Conservation (phyloP, 78 protist species). For the Chrysochromulina parva region DNA sequence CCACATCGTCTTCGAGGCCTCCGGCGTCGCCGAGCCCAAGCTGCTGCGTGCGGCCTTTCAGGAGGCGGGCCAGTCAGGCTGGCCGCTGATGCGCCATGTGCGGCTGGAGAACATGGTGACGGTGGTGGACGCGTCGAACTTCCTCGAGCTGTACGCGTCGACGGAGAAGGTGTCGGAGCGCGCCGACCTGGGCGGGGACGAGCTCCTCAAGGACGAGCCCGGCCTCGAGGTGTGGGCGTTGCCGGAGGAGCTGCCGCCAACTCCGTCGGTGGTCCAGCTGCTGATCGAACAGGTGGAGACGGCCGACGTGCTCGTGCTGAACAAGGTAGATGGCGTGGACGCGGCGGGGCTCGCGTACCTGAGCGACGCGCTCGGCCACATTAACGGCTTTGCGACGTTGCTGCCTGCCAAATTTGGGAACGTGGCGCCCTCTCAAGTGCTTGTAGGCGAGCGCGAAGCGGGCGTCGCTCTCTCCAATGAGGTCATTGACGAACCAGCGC, state of each 20-base stretch:
- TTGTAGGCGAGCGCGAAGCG: background rate
- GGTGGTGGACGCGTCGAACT: constrained; percentile 62
- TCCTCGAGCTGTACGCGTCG: background rate
- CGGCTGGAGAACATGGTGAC: constrained; percentile 66
- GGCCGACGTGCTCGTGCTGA: constrained; percentile 84
- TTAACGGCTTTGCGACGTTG: background rate
- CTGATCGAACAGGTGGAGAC: constrained; percentile 89
- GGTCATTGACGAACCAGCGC: too few relatives aligned
- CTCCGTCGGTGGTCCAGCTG: constrained; percentile 70
- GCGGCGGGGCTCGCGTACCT: background rate
- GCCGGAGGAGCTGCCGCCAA: background rate
- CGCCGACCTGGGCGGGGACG: background rate
- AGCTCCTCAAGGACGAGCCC: too few relatives aligned
- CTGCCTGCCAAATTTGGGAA: background rate
- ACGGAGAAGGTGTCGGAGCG: background rate
- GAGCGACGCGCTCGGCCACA: background rate
- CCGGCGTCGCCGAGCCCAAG: constrained; percentile 17
- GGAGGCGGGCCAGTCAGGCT: background rate
- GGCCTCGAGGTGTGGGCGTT: too few relatives aligned
- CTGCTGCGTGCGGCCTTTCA: background rate
- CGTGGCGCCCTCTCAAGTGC: background rate
- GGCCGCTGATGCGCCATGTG: constrained; percentile 21
- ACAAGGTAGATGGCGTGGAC: constrained; percentile 65
- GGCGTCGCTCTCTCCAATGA: background rate
- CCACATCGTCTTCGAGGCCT: constrained; percentile 9